These are phyloP conservation scores for Piper betle DNA, from an alignment of 164 flowering plant species.

Conservation along the genomic window DNA sequence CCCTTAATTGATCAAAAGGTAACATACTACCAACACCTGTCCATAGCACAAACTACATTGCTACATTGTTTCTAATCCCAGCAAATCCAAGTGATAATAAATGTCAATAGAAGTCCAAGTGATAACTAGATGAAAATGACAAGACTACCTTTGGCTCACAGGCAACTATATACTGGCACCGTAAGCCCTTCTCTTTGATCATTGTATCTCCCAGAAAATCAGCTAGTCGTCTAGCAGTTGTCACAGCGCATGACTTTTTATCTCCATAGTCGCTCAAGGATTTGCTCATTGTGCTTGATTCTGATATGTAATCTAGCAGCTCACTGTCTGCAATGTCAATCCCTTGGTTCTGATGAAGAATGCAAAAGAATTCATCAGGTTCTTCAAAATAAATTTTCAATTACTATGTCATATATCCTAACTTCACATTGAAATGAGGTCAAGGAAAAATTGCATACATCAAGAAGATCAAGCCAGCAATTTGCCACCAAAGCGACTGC, in stretches of 20 bases:
- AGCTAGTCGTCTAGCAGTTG: conserved; percentile 93
- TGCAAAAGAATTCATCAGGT: not conserved
- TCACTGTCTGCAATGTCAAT: conserved; percentile 89
- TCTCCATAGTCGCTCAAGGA: conserved; percentile 94
- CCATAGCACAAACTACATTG: too few relatives aligned
- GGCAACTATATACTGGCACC: conserved; percentile 90
- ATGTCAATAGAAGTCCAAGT: not conserved
- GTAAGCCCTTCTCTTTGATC: conserved; percentile 97
- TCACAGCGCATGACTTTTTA: conserved; percentile 97
- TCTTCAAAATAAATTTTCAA: not conserved
- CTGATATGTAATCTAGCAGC: conserved; percentile 92
- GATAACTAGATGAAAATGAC: conserved; percentile 3
- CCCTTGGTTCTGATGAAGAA: conserved; percentile 65
- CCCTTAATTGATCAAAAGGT: too few relatives aligned
- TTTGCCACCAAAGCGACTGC: conserved; percentile 94
- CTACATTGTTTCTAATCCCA: too few relatives aligned
- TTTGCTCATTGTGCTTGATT: conserved; percentile 99
- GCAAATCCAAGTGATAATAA: too few relatives aligned
- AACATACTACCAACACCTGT: too few relatives aligned
- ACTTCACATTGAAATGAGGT: not conserved
- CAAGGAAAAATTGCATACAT: conserved; percentile 40
- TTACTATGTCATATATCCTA: not conserved
- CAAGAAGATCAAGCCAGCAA: conserved; percentile 98
- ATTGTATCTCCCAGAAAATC: conserved; percentile 95
- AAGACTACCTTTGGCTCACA: conserved; percentile 79